Percentiles rank a stretch among this genome's conserved stretches.
Conservation (phyloP, 1,284 basidiomycete species). For the Cutaneotrichosporon cavernicola region DNA sequence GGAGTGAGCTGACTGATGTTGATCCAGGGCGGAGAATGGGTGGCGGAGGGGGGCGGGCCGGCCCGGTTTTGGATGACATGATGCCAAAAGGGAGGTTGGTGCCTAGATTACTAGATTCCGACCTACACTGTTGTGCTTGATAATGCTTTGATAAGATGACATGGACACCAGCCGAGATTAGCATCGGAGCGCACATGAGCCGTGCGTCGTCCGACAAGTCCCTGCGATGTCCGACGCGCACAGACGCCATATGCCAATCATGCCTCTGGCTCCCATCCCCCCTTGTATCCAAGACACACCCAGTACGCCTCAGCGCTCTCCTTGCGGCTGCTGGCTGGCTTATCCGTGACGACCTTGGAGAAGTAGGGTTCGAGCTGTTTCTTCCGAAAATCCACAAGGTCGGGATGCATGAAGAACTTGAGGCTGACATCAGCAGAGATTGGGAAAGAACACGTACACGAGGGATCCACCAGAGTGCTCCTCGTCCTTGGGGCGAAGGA, state of each 20-base stretch:
- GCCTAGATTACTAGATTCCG: no score
- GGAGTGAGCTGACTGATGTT: background rate
- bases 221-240: no score
- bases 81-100: no score
- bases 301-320: conserved; percentile 53
- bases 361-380: conserved; percentile 44
- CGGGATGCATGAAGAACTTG: conserved; percentile 52
- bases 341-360: conserved; percentile 44
- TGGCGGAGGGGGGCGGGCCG: no score
- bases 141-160: no score
- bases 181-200: background rate
- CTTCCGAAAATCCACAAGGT: conserved; percentile 45
- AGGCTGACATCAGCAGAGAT: conserved; percentile 29
- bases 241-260: background rate
- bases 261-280: conserved; percentile 9
- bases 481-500: conserved; percentile 29
- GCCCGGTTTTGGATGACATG: no score
- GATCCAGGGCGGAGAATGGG: no score
- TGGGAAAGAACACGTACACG: conserved; percentile 37
- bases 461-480: conserved; percentile 43
- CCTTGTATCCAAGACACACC: conserved; percentile 51
- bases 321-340: conserved; percentile 47
- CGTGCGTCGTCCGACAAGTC: background rate
- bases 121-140: no score
- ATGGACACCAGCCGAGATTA: no score